These are phyloP conservation scores for Meripilus lineatus DNA, from an alignment of 1,284 basidiomycete genomes.

Conservation along the genomic window DNA sequence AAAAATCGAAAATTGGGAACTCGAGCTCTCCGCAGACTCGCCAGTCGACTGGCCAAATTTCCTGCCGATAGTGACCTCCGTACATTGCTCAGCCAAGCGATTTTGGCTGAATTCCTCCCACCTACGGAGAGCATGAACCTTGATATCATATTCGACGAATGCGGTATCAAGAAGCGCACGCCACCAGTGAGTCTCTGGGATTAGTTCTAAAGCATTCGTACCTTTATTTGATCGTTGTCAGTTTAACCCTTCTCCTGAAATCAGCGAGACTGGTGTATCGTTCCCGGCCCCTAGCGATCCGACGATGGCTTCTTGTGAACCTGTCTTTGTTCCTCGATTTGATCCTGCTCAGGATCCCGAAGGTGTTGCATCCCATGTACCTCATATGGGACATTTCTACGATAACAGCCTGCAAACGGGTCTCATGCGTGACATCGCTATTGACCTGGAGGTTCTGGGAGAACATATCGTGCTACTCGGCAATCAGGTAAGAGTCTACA, in stretches of 20 bases:
- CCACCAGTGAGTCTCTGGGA: slow-evolving; percentile 33
- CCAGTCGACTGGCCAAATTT: slow-evolving; percentile 40
- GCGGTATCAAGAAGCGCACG: slow-evolving; percentile 38
- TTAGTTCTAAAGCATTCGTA: not conserved
- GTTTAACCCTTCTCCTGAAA: slow-evolving; percentile 45
- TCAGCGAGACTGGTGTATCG: slow-evolving; percentile 34
- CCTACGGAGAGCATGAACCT: slow-evolving; percentile 52
- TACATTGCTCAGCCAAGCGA: slow-evolving; percentile 40
- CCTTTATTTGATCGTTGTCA: slow-evolving; percentile 17
- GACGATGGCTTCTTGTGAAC: slow-evolving; percentile 21
- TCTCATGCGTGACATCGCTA: slow-evolving; percentile 57
- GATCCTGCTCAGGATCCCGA: slow-evolving; percentile 43
- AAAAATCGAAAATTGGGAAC: slow-evolving; percentile 62
- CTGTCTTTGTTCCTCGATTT: slow-evolving; percentile 44
- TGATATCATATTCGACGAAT: slow-evolving; percentile 46
- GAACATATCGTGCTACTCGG: slow-evolving; percentile 62
- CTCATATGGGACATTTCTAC: slow-evolving; percentile 65
- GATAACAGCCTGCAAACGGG: slow-evolving; percentile 64
- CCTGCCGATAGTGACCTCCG: slow-evolving; percentile 42
- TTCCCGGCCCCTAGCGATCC: slow-evolving; percentile 40
- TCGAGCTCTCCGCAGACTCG: slow-evolving; percentile 51
- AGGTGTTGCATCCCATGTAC: slow-evolving; percentile 51
- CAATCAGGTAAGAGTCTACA: slow-evolving; percentile 45
- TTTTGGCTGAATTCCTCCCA: slow-evolving; percentile 60
- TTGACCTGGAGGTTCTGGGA: slow-evolving; percentile 53